Evolutionary conservation across 345 rosid species (phyloP), one percentile per base, ranked within the genome.

Genomic region (Bretschneidera sinensis): DNA sequence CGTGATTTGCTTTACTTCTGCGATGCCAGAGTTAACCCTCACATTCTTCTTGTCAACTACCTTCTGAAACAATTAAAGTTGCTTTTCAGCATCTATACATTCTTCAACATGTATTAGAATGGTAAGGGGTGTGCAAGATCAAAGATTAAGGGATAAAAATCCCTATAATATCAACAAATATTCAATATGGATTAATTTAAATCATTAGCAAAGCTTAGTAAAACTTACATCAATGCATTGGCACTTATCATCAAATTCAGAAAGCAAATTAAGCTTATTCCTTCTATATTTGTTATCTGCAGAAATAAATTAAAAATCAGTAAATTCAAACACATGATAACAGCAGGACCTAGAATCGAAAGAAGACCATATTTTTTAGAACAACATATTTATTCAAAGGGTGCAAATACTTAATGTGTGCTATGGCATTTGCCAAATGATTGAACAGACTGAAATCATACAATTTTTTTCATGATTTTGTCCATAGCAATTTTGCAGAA

Each of bases 221-320:
- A 21, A 55, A 69, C 90, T 87, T 69, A 85, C 88, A 62, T 58
- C 68, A 57, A 18, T 47, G 49, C 60, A 51, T 24, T 74, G 79
- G 58, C 75, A 57, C 57, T 73, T 77, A 21, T 67, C 79, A 63
- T 71, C 76, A 24, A 59, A 59, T 28, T 20, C 58, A 19, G 78
- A 60, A 22, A 72, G 79, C 61, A 76, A 61, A 62, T 79, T 72
- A 56, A 64, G 74, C 71, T 67, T 73, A 63, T 71, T 75, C 58
- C 57, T 71, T 17, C 58, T 56, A 51, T 57, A 28, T 53, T 60
- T 53, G 67, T 74, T 72, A 48, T 71, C 96, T 88, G 76, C 63
- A 55, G 17, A 74, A 13, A 14, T 21, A 66, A 51, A 51, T 43
- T 11, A 11, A 58, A 34, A 16, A 45, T 43, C 24, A 47, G 17